Base-by-base conservation (phyloP, 352 stramenopile genomes). In the Aphanomyces cochlioides region DNA sequence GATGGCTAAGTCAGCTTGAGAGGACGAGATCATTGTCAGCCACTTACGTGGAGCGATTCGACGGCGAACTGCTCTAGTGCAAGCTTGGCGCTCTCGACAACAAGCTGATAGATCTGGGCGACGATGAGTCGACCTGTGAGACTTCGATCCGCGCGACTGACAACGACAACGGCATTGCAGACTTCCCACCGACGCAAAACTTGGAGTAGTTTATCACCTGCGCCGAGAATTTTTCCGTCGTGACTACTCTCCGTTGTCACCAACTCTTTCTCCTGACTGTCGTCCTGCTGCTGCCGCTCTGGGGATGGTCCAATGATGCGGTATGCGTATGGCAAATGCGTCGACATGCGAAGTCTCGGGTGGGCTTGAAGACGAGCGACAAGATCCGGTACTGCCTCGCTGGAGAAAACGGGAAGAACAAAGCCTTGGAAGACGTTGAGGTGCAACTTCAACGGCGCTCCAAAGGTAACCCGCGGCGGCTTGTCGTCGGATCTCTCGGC, bases 121-220 rank as follows among this genome's bases (percentile, higher is more conserved):
- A 82, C 84, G 13, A 90, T 84, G 7, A 93, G 74, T 2, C 81
- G 81, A 1, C 80, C 79, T 56, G 78, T 86, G 17, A 93, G 72
- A 63, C 82, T 89, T n/a, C 77, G 78, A 34, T 94, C 86, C 40
- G 80, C 73, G 2, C 86, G 73, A 7, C 78, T 84, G 10, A 94
- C 81, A 7, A 93, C 66, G 1, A 96, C 63, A 56, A 87, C 64
- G 3, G 91, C 75, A 66, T 90, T 92, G 53, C 82, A 78, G 7
- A 94, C 82, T 48, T 94, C 80, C 88, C 88, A 94, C 50, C 82
- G 80, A 69, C 90, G 81, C 56, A 96, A 74, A n/a, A 94, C 53
- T 56, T 94, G 84, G 48, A 95, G 71, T 61, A 95, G 66, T 17
- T 87, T 85, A 41, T 91, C 84, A 28, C 86, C 85, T 5, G 88